Base-by-base conservation (phyloP, 2,329 filamentous ascomycete genomes). In the Bertia moriformis region DNA sequence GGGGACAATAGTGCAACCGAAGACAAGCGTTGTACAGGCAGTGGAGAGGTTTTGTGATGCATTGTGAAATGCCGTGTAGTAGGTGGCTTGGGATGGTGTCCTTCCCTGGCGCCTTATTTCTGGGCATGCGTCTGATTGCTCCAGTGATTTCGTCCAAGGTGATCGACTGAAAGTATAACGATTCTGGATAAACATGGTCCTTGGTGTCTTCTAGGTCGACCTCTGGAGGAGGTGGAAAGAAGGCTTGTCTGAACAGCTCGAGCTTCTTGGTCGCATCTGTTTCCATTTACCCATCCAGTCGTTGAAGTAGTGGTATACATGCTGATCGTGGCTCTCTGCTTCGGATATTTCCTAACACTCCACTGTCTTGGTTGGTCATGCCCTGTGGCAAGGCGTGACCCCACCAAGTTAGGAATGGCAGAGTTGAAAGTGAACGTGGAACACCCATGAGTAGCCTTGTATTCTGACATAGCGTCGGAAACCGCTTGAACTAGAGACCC, bases 81-180 rank as follows among this genome's bases (percentile, higher is more conserved):
- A 46, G 19, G 33, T 20, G 13, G 27, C 45, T 47, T 39, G 43
- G 42, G 19, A 48, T 46, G 13, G 41, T 19, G 38, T 48, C 43
- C 18, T 37, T 30, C 39, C 44, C 39, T 33, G 44, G 33, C 4
- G 46, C 44, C 44, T 46, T 48, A 20, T 32, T 41, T 40, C 22
- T 30, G n/a, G 40, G 37, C 18, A 39, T 40, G 10, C 18, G 18
- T 12, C 18, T 29, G 36, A 46, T 43, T 5, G 42, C 40, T 39
- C 43, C 12, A 14, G 19, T 13, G 22, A 46, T 36, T 29, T 48
- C 45, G 24, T 40, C 24, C n/a, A 41, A 19, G 37, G 38, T 47
- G 19, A 46, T 44, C n/a, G 30, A 14, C 18, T 39, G 41, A 18
- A 41, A 38, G 3, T 39, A 13, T 29, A 44, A 41, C 5, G 40